These are phyloP conservation scores for Alliaria petiolata DNA, from an alignment of 345 rosid species.

Conservation along the genomic window DNA sequence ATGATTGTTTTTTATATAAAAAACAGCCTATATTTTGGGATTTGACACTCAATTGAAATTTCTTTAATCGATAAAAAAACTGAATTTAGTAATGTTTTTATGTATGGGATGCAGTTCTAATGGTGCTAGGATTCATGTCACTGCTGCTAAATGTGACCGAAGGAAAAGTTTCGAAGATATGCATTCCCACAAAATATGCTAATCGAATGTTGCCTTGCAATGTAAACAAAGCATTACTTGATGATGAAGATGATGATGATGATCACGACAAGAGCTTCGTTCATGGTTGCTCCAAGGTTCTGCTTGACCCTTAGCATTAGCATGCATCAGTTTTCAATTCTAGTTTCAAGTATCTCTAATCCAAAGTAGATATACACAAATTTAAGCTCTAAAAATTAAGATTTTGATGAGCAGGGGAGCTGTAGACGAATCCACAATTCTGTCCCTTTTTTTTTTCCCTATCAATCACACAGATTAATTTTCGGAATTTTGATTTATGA, in stretches of 20 bases:
- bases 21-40: not conserved
- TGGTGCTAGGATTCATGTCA: slow-evolving; percentile 77
- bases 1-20: not conserved
- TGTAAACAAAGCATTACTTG: not conserved
- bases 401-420: too few species aligned
- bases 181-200: slow-evolving; percentile 47
- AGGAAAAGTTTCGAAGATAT: slow-evolving; percentile 50
- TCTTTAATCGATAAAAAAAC: not conserved
- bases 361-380: too few species aligned
- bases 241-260: slow-evolving; percentile 18
- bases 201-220: slow-evolving; percentile 60
- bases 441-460: too few species aligned
- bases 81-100: not conserved
- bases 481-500: too few species aligned
- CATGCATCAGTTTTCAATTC: not conserved
- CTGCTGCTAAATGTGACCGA: slow-evolving; percentile 51
- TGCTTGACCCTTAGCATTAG: not conserved
- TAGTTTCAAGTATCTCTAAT: not conserved
- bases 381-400: too few species aligned
- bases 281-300: slow-evolving; percentile 52
- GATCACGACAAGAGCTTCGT: not conserved
- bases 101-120: slow-evolving; percentile 43
- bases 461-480: too few species aligned
- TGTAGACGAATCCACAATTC: too few species aligned
- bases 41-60: not conserved